phyloP scores from a whole-genome alignment of 257 asterid species.

The Solanum piurae region DNA sequence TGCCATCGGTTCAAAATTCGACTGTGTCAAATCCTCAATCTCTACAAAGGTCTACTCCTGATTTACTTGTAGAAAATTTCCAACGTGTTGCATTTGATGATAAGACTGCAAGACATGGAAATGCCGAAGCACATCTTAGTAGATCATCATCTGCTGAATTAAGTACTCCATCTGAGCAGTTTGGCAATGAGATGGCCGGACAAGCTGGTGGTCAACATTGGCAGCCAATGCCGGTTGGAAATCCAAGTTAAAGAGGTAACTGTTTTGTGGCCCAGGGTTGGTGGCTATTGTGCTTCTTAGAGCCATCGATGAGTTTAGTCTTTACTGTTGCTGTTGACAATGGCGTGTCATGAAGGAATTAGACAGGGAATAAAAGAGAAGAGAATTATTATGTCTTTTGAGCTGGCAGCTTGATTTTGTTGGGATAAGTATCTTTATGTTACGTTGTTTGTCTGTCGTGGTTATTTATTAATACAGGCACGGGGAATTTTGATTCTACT shows the following conservation, averaged over 20 bases:
- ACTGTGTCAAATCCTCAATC: constrained; percentile 27
- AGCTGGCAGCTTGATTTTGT: constrained; percentile 4
- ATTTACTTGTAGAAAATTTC: constrained; percentile 26
- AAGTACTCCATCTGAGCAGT: constrained; percentile 6
- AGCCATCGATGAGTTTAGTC: constrained; percentile 12
- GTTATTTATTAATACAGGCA: neutral
- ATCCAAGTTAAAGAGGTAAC: neutral
- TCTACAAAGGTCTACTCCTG: constrained; percentile 9
- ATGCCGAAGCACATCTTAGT: constrained; percentile 12
- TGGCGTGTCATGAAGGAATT: constrained; percentile 8
- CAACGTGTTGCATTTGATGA: constrained; percentile 33
- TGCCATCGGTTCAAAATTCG: constrained; percentile 12
- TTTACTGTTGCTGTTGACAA: neutral
- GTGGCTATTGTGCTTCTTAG: neutral
- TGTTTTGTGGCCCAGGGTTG: neutral
- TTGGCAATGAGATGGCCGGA: neutral
- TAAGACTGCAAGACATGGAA: neutral
- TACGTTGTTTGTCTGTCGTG: neutral
- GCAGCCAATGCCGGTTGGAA: neutral
- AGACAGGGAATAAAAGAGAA: constrained; percentile 5
- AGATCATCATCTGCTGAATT: constrained; percentile 24
- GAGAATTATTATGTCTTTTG: constrained; percentile 1
- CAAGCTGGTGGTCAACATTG: neutral
- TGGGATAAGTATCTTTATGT: constrained; percentile 2
- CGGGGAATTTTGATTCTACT: constrained; percentile 15